Evolutionary conservation across 257 asterid genomes (phyloP), one percentile per base, ranked within the genome.

Genomic region (Solanum chaucha): DNA sequence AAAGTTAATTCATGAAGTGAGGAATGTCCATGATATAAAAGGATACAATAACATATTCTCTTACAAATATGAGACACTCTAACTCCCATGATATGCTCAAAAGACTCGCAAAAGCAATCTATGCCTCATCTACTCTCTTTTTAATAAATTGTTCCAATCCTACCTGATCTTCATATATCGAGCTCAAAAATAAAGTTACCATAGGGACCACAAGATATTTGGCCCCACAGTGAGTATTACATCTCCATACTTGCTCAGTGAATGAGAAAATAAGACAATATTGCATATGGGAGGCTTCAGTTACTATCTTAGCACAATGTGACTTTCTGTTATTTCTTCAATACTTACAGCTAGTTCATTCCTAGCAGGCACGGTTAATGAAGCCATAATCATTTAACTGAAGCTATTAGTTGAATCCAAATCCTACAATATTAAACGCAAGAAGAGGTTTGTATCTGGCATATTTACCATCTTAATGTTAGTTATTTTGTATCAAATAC

Each of bases 201-300:
- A 48, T 94, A 55, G 97, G 98, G 89, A 94, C 97, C 86, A 95
- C 96, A 0, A 95, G 97, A 38, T 95, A 93, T 87, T 88, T 95
- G 86, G 96, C 98, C 86, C 98, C 98, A 3, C 95, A 95, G 98
- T 95, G 77, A 93, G 96, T 91, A 17, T 80, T 26, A n/a, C 12
- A 40, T 75, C 36, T n/a, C 85, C 2, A 2, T 68, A 3, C 70
- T 61, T 83, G 80, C 38, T 68, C 55, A 40, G 14, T 88, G 70
- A 67, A 36, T 32, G 41, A 81, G 84, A 59, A 67, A 61, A 55
- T 75, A 34, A 46, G 82, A 58, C 82, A 64, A 81, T 32, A 38
- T 70, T 59, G 91, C 87, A 91, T 88, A 90, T 83, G 88, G 82
- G 82, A 83, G 88, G 74, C 84, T 26, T 38, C 72, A 87, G 91